Percentiles rank a stretch among this genome's conserved stretches.
These are phyloP conservation scores for Bonia amplexicaulis DNA, from an alignment of 176 grass and related monocot genomes.

Conservation along the genomic window DNA sequence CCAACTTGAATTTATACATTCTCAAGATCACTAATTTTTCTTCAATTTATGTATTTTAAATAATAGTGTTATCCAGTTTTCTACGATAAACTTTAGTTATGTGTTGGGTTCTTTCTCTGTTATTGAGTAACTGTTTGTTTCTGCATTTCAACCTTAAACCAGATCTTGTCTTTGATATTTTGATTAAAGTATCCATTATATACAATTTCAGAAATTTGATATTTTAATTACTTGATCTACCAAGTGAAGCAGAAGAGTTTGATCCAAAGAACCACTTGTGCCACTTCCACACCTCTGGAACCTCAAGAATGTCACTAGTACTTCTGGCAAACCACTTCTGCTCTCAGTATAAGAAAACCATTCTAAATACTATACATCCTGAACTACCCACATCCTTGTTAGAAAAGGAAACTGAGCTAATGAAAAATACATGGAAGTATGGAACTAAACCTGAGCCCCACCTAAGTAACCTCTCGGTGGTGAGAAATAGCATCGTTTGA, in stretches of 20 bases:
- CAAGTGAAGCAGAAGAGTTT: neutral
- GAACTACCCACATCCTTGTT: neutral
- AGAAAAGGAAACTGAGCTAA: neutral
- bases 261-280: neutral
- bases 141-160: neutral
- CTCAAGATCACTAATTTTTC: neutral
- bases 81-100: neutral
- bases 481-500: neutral
- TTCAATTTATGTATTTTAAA: constrained; percentile 15
- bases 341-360: neutral
- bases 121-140: neutral
- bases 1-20: neutral
- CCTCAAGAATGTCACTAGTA: neutral
- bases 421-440: neutral
- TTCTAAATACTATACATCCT: neutral
- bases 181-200: neutral
- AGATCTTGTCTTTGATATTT: constrained; percentile 3
- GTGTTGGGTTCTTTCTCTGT: neutral
- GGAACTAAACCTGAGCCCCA: neutral
- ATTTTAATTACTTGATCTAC: neutral
- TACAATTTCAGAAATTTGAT: neutral
- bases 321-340: neutral
- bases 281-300: neutral
- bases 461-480: neutral
- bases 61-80: neutral